Percentiles rank a stretch among this genome's conserved stretches.
Conservation (phyloP, 768 basidiomycete genomes). For the Leccinum imitatum region DNA sequence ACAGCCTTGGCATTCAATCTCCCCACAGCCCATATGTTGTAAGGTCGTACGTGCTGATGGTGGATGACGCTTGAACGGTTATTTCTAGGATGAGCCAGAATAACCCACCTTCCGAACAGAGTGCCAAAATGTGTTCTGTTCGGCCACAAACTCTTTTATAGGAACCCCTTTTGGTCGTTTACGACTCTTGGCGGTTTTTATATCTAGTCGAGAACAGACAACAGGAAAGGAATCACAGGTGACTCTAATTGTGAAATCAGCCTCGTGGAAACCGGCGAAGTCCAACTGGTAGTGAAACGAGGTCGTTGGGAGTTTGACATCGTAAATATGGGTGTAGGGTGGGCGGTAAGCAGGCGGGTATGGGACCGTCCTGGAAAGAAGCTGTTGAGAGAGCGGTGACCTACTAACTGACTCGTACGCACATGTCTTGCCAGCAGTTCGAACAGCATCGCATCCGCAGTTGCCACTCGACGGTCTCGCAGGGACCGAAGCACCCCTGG, state of each 20-base stretch:
- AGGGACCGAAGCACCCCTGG: slow-evolving; percentile 8
- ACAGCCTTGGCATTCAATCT: neutral
- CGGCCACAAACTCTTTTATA: neutral
- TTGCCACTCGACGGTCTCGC: slow-evolving; percentile 11
- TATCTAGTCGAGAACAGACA: neutral
- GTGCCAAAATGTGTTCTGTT: neutral
- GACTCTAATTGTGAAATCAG: neutral
- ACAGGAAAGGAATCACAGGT: rapidly evolving
- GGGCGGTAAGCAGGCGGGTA: too few relatives aligned
- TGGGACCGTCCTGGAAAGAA: slow-evolving; percentile 4
- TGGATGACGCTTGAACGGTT: neutral
- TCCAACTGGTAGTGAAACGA: neutral
- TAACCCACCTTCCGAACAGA: slow-evolving; percentile 4
- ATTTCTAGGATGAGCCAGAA: neutral
- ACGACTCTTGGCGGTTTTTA: neutral
- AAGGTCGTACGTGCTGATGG: slow-evolving; percentile 9
- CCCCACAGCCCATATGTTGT: neutral
- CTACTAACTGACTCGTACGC: neutral
- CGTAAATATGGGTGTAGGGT: neutral
- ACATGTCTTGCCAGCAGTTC: slow-evolving; percentile 12
- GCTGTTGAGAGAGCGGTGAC: neutral
- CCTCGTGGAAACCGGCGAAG: neutral
- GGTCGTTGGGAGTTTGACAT: neutral
- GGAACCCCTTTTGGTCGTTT: neutral
- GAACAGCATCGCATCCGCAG: slow-evolving; percentile 15